These are phyloP conservation scores for Mycena capillaripes DNA, from an alignment of 768 basidiomycete species.

Conservation along the genomic window DNA sequence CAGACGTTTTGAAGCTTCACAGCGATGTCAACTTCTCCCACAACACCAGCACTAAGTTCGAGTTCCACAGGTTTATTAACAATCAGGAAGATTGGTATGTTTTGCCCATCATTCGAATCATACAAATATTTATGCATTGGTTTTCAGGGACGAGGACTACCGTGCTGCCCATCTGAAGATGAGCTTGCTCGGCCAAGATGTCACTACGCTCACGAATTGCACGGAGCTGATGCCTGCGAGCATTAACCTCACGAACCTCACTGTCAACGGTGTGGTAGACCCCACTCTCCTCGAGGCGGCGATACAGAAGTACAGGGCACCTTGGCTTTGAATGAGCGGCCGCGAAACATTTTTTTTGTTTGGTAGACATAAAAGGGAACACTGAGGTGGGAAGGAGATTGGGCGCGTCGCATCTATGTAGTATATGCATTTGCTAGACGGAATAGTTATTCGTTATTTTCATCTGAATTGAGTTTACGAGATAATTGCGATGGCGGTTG, in stretches of 20 bases:
- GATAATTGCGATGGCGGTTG: too few relatives aligned
- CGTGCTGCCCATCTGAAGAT: constrained; percentile 29
- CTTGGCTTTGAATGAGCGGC: constrained; percentile 12
- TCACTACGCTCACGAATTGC: constrained; percentile 29
- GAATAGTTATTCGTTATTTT: too few relatives aligned
- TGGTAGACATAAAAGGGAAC: too few relatives aligned
- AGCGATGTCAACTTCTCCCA: constrained; percentile 31
- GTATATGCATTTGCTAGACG: too few relatives aligned
- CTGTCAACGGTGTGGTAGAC: constrained; percentile 3
- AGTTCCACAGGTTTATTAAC: constrained; percentile 29
- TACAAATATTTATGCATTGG: background rate
- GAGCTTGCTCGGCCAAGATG: constrained; percentile 26
- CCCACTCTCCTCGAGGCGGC: constrained; percentile 30
- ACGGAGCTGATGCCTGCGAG: constrained; percentile 35
- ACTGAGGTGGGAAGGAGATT: too few relatives aligned
- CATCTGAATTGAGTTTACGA: too few relatives aligned
- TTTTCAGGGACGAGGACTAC: constrained; percentile 34
- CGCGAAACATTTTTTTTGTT: background rate
- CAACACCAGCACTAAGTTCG: constrained; percentile 17
- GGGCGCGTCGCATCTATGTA: too few relatives aligned
- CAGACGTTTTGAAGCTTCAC: constrained; percentile 19
- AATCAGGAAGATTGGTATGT: constrained; percentile 34
- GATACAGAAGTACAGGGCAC: constrained; percentile 30
- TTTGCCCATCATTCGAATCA: too few relatives aligned
- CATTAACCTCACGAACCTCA: constrained; percentile 28